Evolutionary conservation across 2,329 filamentous ascomycete species (phyloP), one percentile per base, ranked within the genome.

Genomic region (Incumbomyces delicatus): DNA sequence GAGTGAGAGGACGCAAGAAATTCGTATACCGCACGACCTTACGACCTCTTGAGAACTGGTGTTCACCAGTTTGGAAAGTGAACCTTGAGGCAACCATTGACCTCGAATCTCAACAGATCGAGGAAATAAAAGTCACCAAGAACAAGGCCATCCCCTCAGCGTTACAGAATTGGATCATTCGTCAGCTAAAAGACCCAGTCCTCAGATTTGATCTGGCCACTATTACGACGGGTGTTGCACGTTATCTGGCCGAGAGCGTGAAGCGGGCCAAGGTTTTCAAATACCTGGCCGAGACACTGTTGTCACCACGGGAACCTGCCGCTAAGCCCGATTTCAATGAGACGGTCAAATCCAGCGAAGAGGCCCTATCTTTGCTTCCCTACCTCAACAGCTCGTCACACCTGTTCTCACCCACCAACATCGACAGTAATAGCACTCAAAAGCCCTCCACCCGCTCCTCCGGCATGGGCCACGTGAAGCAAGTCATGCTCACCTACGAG

Each of bases 171-270:
- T 58, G 57, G 57, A 44, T 57, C 12, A 14, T 44, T 8, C 40
- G 36, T 6, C 48, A 54, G 13, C 43, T 57, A 18, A 35, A 46
- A 12, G 12, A 52, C 38, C 47, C 47, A 27, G 46, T 57, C 2
- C 50, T 56, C 35, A 35, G 38, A 4, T 43, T 40, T 22, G 53
- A 57, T 45, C 41, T 57, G 3, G 51, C 49, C 20, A 51, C 48
- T 1, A 17, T 56, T 18, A 37, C 57, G 12, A 57, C 55, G 51
- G 57, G 52, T 12, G 44, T 56, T 10, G 57, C 55, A 8, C 42
- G 48, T 41, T 57, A 53, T 43, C 57, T 57, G 44, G 40, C 22
- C 36, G 51, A 50, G 14, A 41, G 47, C 7, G 44, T 57, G 7
- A 44, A 53, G 37, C 46, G 57, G n/a, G 53, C 57, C 10, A 53